Conservation (phyloP, 129 eudicot genomes). For the Chrysanthemum lavandulifolium region DNA sequence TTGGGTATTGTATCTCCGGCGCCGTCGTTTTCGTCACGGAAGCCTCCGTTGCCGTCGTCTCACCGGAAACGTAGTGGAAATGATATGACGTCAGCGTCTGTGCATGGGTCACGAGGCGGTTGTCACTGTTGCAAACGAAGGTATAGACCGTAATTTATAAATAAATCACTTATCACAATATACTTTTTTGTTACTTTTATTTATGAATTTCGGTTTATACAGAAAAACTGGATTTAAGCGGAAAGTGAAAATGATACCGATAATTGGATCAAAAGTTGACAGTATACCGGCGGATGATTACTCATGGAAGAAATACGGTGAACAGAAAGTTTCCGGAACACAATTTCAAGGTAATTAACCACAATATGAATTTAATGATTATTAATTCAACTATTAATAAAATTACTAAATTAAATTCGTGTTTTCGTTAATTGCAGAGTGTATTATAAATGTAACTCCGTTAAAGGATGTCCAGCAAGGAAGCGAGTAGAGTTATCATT, state of each 20-base stretch:
- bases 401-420: not conserved
- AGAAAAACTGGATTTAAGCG: slow-evolving; percentile 49
- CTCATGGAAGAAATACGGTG: slow-evolving; percentile 90
- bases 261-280: slow-evolving; percentile 59
- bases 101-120: slow-evolving; percentile 21
- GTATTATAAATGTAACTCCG: slow-evolving; percentile 45
- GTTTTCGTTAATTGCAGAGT: not conserved
- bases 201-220: not conserved
- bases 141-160: slow-evolving; percentile 18
- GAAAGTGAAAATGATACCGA: slow-evolving; percentile 47
- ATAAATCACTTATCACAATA: not conserved
- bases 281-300: slow-evolving; percentile 78
- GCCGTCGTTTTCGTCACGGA: slow-evolving; percentile 45
- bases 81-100: slow-evolving; percentile 26
- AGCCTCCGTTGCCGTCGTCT: slow-evolving; percentile 62
- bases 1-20: slow-evolving; percentile 33
- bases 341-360: slow-evolving; percentile 55
- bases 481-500: slow-evolving; percentile 65
- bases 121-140: slow-evolving; percentile 65
- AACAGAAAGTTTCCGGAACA: slow-evolving; percentile 68
- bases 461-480: slow-evolving; percentile 77
- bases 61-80: slow-evolving; percentile 46
- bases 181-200: not conserved
- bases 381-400: not conserved
- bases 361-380: not conserved